Evolutionary conservation across 2,329 filamentous ascomycete genomes (phyloP).

Genomic region (Colletotrichum lini): DNA sequence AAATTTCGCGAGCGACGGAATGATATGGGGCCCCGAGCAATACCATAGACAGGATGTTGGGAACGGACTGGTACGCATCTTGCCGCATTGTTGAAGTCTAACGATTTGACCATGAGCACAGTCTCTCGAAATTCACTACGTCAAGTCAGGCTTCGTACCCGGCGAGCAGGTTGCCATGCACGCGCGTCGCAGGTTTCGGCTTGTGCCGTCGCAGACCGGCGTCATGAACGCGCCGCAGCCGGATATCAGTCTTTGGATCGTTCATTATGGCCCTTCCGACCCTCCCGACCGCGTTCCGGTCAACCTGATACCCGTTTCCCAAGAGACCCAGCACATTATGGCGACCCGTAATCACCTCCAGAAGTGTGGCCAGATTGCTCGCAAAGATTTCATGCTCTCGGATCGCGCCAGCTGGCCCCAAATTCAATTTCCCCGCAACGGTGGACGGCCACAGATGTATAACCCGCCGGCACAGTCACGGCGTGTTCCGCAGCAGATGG

Average conservation of each 20-base stretch:
- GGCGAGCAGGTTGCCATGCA: conserved; percentile 83
- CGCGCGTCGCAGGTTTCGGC: conserved; percentile 87
- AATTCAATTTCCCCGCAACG: conserved; percentile 77
- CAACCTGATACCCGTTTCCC: conserved; percentile 74
- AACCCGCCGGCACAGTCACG: conserved; percentile 57
- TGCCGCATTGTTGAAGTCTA: conserved; percentile 13
- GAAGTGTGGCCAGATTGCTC: conserved; percentile 83
- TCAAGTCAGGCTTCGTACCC: conserved; percentile 84
- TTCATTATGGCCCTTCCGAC: conserved; percentile 88
- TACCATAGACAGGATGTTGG: conserved; percentile 81
- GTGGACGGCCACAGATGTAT: conserved; percentile 66
- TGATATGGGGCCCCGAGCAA: conserved; percentile 88
- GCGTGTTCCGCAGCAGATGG: conserved; percentile 72
- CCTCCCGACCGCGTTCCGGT: conserved; percentile 80
- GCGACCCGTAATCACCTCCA: conserved; percentile 76
- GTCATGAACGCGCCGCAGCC: conserved; percentile 78
- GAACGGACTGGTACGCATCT: conserved; percentile 67
- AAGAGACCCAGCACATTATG: conserved; percentile 73
- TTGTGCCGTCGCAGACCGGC: conserved; percentile 79
- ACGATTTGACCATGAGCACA: conserved; percentile 52
- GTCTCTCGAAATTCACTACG: conserved; percentile 90
- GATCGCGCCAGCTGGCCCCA: conserved; percentile 93
- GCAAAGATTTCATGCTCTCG: conserved; percentile 95
- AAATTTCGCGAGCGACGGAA: conserved; percentile 91
- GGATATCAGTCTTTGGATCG: conserved; percentile 89